Conservation (phyloP, 2,329 filamentous ascomycete species). For the Cyphellophora europaea region DNA sequence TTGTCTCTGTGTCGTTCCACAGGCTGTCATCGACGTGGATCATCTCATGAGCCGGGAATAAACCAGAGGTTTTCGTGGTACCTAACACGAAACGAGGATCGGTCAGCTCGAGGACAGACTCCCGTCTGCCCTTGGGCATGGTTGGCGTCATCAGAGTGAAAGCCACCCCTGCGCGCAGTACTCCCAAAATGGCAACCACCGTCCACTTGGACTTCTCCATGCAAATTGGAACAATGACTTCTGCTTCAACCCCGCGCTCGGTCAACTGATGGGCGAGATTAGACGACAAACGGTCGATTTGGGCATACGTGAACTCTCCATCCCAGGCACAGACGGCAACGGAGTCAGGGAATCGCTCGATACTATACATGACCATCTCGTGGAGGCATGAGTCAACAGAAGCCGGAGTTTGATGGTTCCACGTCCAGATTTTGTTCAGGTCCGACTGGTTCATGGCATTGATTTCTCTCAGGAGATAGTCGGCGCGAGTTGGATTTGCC, state of each 20-base stretch:
- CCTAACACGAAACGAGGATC: slow-evolving; percentile 23
- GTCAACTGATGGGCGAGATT: slow-evolving; percentile 1
- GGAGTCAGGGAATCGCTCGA: too few relatives aligned
- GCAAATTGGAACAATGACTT: slow-evolving; percentile 23
- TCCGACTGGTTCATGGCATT: too few relatives aligned
- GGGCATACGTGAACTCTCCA: slow-evolving; percentile 9
- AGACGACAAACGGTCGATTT: slow-evolving; percentile 5
- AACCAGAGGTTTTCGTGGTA: not conserved
- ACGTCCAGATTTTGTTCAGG: slow-evolving; percentile 18
- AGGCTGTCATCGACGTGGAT: slow-evolving; percentile 22
- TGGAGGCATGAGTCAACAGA: slow-evolving; percentile 14
- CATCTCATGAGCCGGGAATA: not conserved
- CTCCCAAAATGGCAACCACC: slow-evolving; percentile 28
- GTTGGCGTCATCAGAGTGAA: slow-evolving; percentile 30
- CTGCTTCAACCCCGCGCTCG: not conserved
- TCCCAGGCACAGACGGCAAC: slow-evolving; percentile 15
- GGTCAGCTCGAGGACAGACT: slow-evolving; percentile 26
- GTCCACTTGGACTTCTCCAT: slow-evolving; percentile 34
- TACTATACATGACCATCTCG: slow-evolving; percentile 12
- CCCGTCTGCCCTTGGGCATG: slow-evolving; percentile 27
- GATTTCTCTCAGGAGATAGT: slow-evolving; percentile 23
- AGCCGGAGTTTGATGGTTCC: slow-evolving; percentile 17
- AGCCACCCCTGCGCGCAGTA: slow-evolving; percentile 32
- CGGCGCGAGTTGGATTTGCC: slow-evolving; percentile 29
- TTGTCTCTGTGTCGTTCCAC: too few relatives aligned